These are phyloP conservation scores for Haberlea rhodopensis DNA, from an alignment of 257 asterid species.

Conservation along the genomic window DNA sequence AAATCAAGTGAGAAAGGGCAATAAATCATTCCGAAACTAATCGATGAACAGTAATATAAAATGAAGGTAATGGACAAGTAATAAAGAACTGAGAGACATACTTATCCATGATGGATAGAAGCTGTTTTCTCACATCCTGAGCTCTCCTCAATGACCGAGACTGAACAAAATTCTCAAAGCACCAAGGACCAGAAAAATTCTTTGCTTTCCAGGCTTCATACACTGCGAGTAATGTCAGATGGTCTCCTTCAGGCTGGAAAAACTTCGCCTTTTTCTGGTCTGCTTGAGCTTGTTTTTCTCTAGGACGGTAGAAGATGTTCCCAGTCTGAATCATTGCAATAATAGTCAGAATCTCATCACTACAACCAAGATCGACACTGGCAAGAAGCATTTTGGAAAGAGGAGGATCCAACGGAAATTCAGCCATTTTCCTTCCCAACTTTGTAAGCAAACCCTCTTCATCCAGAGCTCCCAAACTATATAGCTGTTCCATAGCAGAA, in stretches of 20 bases:
- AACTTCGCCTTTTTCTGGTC: conserved; percentile 89
- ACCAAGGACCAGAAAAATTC: conserved; percentile 90
- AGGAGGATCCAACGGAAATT: conserved; percentile 91
- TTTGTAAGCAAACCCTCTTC: conserved; percentile 91
- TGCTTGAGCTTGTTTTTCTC: conserved; percentile 96
- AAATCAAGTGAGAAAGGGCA: too few species aligned
- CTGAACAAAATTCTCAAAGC: conserved; percentile 92
- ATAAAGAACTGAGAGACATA: conserved; percentile 31
- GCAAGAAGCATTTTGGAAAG: conserved; percentile 93
- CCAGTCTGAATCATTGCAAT: conserved; percentile 96
- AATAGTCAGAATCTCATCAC: conserved; percentile 86
- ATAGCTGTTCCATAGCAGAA: conserved; percentile 92
- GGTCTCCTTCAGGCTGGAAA: conserved; percentile 94
- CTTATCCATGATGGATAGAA: conserved; percentile 90
- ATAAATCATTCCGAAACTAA: too few species aligned
- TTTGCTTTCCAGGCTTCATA: conserved; percentile 97
- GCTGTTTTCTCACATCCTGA: conserved; percentile 86
- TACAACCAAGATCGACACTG: conserved; percentile 87
- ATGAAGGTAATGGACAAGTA: conserved; percentile 12
- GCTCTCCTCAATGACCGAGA: conserved; percentile 81
- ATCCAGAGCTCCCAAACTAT: conserved; percentile 89
- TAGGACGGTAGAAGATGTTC: conserved; percentile 82
- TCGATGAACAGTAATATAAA: conserved; percentile 2
- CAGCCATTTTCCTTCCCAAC: conserved; percentile 97
- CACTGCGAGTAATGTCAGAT: conserved; percentile 83